Evolutionary conservation across 2,329 filamentous ascomycete species (phyloP).

Genomic region (Pseudogymnoascus verrucosus): DNA sequence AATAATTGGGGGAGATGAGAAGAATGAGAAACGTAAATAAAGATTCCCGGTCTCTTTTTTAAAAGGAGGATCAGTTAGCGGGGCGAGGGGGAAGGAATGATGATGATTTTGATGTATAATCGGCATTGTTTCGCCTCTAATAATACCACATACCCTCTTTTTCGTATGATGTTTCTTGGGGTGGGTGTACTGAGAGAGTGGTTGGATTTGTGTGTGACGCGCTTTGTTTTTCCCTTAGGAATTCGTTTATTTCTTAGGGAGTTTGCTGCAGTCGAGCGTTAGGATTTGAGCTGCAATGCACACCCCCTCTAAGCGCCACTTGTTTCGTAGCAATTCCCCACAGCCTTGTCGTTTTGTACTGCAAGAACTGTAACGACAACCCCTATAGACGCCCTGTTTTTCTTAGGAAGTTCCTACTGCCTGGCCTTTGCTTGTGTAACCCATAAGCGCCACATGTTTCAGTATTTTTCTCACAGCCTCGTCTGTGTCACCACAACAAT

Average conservation of each 20-base stretch:
- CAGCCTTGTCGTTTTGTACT: neutral
- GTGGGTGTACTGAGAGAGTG: neutral
- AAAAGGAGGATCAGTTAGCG: neutral
- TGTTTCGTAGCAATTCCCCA: too few species aligned
- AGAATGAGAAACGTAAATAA: neutral
- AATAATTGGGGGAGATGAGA: neutral
- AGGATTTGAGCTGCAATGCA: too few species aligned
- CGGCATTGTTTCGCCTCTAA: constrained; percentile 8
- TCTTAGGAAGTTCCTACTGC: neutral
- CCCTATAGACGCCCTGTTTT: neutral
- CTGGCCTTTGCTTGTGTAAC: too few species aligned
- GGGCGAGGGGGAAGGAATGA: neutral
- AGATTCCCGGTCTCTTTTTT: constrained; percentile 3
- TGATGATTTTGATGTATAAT: constrained; percentile 8
- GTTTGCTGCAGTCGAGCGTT: neutral
- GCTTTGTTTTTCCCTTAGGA: neutral
- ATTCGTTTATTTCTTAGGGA: neutral
- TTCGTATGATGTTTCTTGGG: neutral
- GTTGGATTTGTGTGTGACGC: neutral
- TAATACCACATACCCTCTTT: constrained; percentile 6
- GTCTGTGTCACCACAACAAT: neutral
- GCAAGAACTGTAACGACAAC: neutral
- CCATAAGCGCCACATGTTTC: neutral
- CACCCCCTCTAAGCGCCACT: too few species aligned
- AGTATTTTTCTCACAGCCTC: neutral